Conservation (phyloP, 2,329 filamentous ascomycete species). For the Escovopsis sp. region DNA sequence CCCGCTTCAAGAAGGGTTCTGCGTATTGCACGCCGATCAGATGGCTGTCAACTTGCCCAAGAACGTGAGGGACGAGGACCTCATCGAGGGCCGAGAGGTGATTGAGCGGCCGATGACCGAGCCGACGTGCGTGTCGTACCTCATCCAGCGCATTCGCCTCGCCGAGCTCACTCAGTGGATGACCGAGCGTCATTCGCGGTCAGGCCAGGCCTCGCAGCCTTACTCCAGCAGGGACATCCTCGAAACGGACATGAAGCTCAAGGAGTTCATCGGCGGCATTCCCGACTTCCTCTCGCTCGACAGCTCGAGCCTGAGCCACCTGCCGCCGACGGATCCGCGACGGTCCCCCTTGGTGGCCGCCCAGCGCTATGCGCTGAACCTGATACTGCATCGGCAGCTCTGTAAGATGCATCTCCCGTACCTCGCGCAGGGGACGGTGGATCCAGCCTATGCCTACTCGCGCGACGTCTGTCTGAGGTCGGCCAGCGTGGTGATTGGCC, state of each 20-base stretch:
- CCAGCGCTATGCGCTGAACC: constrained; percentile 19
- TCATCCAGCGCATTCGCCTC: constrained; percentile 23
- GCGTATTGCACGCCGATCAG: constrained; percentile 22
- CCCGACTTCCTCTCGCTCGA: constrained; percentile 16
- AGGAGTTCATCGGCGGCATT: constrained; percentile 14
- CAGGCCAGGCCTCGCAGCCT: constrained; percentile 13
- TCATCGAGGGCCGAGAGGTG: constrained; percentile 15
- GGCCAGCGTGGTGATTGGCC: constrained; percentile 17
- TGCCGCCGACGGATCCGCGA: constrained; percentile 11
- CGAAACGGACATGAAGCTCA: constrained; percentile 18
- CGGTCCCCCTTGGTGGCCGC: constrained; percentile 12
- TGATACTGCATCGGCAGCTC: constrained; percentile 19
- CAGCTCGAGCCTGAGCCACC: constrained; percentile 6
- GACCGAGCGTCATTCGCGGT: constrained; percentile 11
- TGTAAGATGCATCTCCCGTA: constrained; percentile 23
- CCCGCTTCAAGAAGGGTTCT: constrained; percentile 21
- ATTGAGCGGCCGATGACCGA: constrained; percentile 16
- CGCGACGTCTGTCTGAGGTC: constrained; percentile 17
- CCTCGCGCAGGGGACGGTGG: constrained; percentile 19
- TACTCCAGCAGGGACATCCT: constrained; percentile 18
- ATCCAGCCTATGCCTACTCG: constrained; percentile 18
- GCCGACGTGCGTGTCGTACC: constrained; percentile 22
- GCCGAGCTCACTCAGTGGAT: constrained; percentile 22
- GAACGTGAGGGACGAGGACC: constrained; percentile 24
- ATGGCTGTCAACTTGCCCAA: constrained; percentile 24